phyloP scores from a whole-genome alignment of 2,329 filamentous ascomycete species.

The Allantophomopsis cytisporea region DNA sequence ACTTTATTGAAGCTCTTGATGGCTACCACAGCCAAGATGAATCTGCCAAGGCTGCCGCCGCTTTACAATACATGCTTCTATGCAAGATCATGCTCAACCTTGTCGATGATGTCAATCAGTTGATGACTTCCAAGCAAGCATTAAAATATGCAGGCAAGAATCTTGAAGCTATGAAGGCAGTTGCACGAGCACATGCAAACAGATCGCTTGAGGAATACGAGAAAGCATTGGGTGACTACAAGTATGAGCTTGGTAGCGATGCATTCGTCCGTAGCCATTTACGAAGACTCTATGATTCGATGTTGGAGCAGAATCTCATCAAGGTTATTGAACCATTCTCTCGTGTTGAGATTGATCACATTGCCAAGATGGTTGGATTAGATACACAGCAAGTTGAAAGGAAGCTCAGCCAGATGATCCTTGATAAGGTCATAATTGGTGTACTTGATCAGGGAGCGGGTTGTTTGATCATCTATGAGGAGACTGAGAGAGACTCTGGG shows the following conservation, averaged over 20 bases:
- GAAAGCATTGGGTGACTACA: constrained; percentile 76
- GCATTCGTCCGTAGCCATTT: constrained; percentile 96
- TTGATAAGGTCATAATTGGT: constrained; percentile 97
- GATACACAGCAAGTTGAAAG: constrained; percentile 95
- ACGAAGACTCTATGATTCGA: constrained; percentile 88
- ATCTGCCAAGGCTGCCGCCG: constrained; percentile 78
- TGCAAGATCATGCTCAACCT: constrained; percentile 99
- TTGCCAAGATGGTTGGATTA: constrained; percentile 93
- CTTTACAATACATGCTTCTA: constrained; percentile 97
- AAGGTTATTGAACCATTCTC: constrained; percentile 99
- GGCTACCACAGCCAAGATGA: constrained; percentile 94
- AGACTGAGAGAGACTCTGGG: constrained; percentile 81
- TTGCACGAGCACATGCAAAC: constrained; percentile 89
- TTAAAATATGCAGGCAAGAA: constrained; percentile 92
- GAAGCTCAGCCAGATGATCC: constrained; percentile 98
- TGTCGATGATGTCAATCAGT: constrained; percentile 85
- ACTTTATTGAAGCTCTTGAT: constrained; percentile 98
- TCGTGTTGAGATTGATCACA: constrained; percentile 89
- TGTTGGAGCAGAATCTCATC: constrained; percentile 98
- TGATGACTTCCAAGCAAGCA: constrained; percentile 93
- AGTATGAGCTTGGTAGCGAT: constrained; percentile 87
- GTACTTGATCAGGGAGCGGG: constrained; percentile 96
- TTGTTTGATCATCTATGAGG: constrained; percentile 93
- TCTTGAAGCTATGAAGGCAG: constrained; percentile 97
- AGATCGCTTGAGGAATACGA: constrained; percentile 96